phyloP scores from a whole-genome alignment of 2,329 filamentous ascomycete species.

The Cladorrhinum sp. region DNA sequence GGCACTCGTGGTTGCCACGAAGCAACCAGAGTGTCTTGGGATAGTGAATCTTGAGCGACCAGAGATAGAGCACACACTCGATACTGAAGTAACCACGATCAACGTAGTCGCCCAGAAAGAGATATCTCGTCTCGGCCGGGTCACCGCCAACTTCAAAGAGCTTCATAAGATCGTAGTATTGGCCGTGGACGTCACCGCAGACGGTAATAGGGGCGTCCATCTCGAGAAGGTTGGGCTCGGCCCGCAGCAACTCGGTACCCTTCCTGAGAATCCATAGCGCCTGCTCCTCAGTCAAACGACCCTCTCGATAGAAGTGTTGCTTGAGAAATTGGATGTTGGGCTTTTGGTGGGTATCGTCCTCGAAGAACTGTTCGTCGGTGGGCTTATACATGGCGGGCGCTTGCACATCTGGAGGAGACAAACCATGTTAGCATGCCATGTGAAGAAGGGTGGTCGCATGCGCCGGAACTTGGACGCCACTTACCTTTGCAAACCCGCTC shows the following conservation, averaged over 20 bases:
- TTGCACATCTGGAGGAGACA: constrained; percentile 72
- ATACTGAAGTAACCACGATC: constrained; percentile 99
- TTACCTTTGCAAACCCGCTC: constrained; percentile 98
- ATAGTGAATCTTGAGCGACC: constrained; percentile 98
- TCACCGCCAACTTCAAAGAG: constrained; percentile 97
- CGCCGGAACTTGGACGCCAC: constrained; percentile 18
- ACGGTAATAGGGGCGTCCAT: constrained; percentile 99
- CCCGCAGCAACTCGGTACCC: constrained; percentile 81
- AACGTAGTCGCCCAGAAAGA: constrained; percentile 97
- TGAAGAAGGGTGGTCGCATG: constrained; percentile 1
- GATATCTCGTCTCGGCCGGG: constrained; percentile 90
- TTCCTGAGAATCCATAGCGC: constrained; percentile 90
- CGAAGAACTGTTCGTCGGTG: constrained; percentile 91
- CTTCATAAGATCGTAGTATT: constrained; percentile 99
- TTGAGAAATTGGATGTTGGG: constrained; percentile 93
- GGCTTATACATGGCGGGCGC: constrained; percentile 91
- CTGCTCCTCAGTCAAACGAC: constrained; percentile 94
- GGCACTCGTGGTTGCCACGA: constrained; percentile 96
- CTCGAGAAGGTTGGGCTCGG: constrained; percentile 93
- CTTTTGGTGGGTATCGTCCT: constrained; percentile 79
- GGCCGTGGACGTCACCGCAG: constrained; percentile 95
- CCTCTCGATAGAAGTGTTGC: constrained; percentile 97
- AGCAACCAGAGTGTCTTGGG: constrained; percentile 96
- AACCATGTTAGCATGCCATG: constrained; percentile 1
- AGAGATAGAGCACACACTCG: constrained; percentile 96